phyloP scores from a whole-genome alignment of 768 basidiomycete species.

The Termitomyces sp. region DNA sequence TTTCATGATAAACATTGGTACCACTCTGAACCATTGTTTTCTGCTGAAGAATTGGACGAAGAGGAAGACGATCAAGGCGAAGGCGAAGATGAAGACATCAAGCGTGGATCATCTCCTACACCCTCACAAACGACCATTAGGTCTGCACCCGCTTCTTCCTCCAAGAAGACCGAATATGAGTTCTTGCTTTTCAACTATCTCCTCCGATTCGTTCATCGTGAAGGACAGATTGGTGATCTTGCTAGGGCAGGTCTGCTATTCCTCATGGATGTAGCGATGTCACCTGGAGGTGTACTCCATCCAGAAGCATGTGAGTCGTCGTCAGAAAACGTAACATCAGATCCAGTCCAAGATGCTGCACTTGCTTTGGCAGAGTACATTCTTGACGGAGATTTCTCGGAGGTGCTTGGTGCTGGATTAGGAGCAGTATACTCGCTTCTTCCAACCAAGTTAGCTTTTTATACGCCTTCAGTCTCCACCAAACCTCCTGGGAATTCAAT shows the following conservation, averaged over 20 bases:
- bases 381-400: constrained; percentile 96
- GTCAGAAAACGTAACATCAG: constrained; percentile 30
- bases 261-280: constrained; percentile 94
- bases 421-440: constrained; percentile 91
- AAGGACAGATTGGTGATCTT: constrained; percentile 90
- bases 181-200: constrained; percentile 95
- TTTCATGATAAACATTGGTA: constrained; percentile 94
- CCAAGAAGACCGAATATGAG: constrained; percentile 79
- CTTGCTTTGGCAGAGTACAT: constrained; percentile 90
- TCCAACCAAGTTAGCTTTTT: constrained; percentile 80
- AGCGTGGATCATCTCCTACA: constrained; percentile 49
- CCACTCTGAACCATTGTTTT: constrained; percentile 67
- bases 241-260: constrained; percentile 91
- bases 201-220: constrained; percentile 90
- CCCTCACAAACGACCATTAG: constrained; percentile 56
- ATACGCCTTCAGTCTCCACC: constrained; percentile 35
- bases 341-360: constrained; percentile 81
- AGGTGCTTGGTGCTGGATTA: constrained; percentile 89
- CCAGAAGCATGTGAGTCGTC: constrained; percentile 27
- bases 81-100: constrained; percentile 47
- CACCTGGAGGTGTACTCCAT: constrained; percentile 48
- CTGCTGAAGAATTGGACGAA: constrained; percentile 74
- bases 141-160: constrained; percentile 38
- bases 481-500: constrained; percentile 48
- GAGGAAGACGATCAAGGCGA: constrained; percentile 52